These are phyloP conservation scores for Ziziphus jujuba DNA, from an alignment of 306 rosid species.

Conservation along the genomic window DNA sequence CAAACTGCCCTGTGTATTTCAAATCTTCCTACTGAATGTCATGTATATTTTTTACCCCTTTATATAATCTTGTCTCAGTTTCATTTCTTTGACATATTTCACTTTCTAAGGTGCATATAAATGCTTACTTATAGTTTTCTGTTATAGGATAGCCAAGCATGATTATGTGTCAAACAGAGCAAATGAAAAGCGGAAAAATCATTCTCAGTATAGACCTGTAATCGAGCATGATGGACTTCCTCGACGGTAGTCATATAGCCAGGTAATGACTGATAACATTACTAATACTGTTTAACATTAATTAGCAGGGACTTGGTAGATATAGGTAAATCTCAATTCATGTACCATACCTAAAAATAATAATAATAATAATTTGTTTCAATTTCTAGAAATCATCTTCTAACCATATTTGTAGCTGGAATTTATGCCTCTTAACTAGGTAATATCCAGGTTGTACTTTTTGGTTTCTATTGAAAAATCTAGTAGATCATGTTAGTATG, in stretches of 20 bases:
- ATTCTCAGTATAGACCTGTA: conserved; percentile 62
- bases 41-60: background rate
- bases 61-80: background rate
- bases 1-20: background rate
- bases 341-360: background rate
- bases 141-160: conserved; percentile 60
- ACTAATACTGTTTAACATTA: background rate
- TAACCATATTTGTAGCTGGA: background rate
- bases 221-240: conserved; percentile 84
- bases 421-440: too few relatives aligned
- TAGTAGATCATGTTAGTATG: too few relatives aligned
- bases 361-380: too few relatives aligned
- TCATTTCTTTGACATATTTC: background rate
- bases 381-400: background rate
- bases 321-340: background rate
- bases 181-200: conserved; percentile 59
- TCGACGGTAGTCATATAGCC: conserved; percentile 40
- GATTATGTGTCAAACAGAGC: conserved; percentile 61
- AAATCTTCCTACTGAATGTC: background rate
- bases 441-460: too few relatives aligned
- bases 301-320: background rate
- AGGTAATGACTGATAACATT: conserved; percentile 42
- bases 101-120: background rate
- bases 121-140: background rate
- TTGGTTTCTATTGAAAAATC: too few relatives aligned